Evolutionary conservation across 2,329 filamentous ascomycete genomes (phyloP).

Genomic region (Raffaelea arxii): DNA sequence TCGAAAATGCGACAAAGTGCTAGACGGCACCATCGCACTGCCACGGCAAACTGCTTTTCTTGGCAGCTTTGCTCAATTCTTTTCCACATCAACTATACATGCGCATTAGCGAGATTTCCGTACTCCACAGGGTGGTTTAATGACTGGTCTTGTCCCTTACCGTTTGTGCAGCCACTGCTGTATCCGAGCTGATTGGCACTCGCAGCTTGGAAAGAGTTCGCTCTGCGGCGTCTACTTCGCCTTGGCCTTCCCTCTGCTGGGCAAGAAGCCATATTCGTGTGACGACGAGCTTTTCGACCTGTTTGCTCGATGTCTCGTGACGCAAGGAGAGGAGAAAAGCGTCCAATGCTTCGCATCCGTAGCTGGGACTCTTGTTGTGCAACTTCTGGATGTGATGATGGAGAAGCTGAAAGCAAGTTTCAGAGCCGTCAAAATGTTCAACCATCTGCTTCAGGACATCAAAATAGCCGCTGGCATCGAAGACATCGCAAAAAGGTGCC

Average conservation of each 20-base stretch:
- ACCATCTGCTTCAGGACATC: conserved; percentile 53
- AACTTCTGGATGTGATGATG: conserved; percentile 60
- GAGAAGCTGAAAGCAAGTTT: conserved; percentile 54
- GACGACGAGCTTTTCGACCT: conserved; percentile 61
- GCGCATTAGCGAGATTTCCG: not conserved
- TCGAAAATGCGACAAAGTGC: conserved; percentile 59
- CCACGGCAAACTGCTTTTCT: conserved; percentile 39
- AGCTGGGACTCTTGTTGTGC: conserved; percentile 38
- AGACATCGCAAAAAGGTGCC: conserved; percentile 32
- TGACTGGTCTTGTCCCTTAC: conserved; percentile 35
- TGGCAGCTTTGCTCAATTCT: conserved; percentile 51
- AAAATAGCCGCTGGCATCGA: conserved; percentile 38
- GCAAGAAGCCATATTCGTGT: conserved; percentile 58
- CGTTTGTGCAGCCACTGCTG: conserved; percentile 58
- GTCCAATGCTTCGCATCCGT: conserved; percentile 46
- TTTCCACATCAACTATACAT: conserved; percentile 67
- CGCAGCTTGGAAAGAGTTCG: conserved; percentile 33
- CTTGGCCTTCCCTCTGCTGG: conserved; percentile 27
- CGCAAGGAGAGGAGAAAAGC: conserved; percentile 47
- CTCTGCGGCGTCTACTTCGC: conserved; percentile 17
- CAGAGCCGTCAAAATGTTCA: conserved; percentile 36
- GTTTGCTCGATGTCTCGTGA: conserved; percentile 35
- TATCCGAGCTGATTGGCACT: conserved; percentile 43
- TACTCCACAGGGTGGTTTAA: too few species aligned
- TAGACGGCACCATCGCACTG: conserved; percentile 62